These are phyloP conservation scores for Geotrichum europaeum DNA, from an alignment of 1,139 yeast species.

Conservation along the genomic window DNA sequence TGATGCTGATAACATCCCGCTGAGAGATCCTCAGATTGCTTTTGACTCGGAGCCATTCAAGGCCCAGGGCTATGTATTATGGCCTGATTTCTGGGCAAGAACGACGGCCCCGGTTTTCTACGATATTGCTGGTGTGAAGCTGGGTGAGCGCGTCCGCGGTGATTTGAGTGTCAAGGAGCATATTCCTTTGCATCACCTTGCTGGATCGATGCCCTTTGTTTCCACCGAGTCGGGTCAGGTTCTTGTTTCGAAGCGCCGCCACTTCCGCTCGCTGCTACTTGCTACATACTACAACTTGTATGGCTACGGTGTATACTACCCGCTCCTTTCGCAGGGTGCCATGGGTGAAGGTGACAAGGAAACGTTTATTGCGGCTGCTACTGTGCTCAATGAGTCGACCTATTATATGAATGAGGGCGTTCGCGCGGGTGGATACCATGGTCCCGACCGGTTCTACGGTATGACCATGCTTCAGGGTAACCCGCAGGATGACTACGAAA, in stretches of 20 bases:
- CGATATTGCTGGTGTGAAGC: slow-evolving; percentile 52
- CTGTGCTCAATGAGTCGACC: slow-evolving; percentile 51
- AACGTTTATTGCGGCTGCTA: slow-evolving; percentile 76
- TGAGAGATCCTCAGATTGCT: slow-evolving; percentile 48
- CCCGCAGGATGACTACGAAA: slow-evolving; percentile 51
- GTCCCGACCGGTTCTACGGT: slow-evolving; percentile 44
- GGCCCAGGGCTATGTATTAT: slow-evolving; percentile 55
- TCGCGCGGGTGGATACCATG: slow-evolving; percentile 50
- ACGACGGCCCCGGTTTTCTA: slow-evolving; percentile 64
- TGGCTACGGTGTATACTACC: slow-evolving; percentile 76
- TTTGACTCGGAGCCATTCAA: slow-evolving; percentile 52
- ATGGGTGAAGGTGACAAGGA: slow-evolving; percentile 92
- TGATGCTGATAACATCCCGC: slow-evolving; percentile 73
- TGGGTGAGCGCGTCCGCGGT: slow-evolving; percentile 41
- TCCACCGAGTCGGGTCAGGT: slow-evolving; percentile 81
- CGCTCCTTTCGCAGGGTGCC: slow-evolving; percentile 77
- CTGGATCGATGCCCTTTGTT: slow-evolving; percentile 73
- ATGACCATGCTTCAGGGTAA: slow-evolving; percentile 72
- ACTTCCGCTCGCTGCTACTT: slow-evolving; percentile 56
- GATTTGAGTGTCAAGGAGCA: slow-evolving; percentile 29
- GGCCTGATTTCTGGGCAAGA: slow-evolving; percentile 85
- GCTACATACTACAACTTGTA: slow-evolving; percentile 72
- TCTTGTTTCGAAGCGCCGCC: slow-evolving; percentile 59
- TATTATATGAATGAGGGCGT: slow-evolving; percentile 63
- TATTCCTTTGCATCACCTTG: slow-evolving; percentile 59